phyloP scores from a whole-genome alignment of 768 basidiomycete genomes.

The Tubosaeta sp. region DNA sequence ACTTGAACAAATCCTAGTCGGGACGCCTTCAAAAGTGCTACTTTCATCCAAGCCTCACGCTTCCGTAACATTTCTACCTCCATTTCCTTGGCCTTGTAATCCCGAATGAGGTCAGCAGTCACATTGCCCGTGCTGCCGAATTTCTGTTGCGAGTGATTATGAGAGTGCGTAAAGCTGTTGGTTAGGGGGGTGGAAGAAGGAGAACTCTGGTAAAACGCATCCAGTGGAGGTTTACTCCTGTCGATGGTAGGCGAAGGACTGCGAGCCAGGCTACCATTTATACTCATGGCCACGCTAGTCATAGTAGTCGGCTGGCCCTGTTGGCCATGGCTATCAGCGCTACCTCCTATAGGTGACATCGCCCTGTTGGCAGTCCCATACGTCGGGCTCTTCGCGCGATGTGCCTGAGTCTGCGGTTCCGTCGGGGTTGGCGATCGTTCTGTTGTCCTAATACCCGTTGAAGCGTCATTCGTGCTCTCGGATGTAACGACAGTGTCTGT shows the following conservation, averaged over 20 bases:
- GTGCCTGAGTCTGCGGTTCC: constrained; percentile 32
- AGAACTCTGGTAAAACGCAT: constrained; percentile 52
- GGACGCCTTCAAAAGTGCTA: constrained; percentile 69
- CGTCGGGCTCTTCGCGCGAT: constrained; percentile 57
- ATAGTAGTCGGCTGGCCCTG: constrained; percentile 41
- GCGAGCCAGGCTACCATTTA: constrained; percentile 46
- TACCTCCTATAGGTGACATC: constrained; percentile 52
- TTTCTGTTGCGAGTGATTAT: constrained; percentile 32
- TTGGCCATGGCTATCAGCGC: constrained; percentile 20
- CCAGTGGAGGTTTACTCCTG: constrained; percentile 51
- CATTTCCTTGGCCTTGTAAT: constrained; percentile 76
- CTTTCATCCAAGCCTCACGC: constrained; percentile 83
- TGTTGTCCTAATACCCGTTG: constrained; percentile 27
- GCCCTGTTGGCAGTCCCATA: constrained; percentile 44
- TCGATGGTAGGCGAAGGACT: constrained; percentile 59
- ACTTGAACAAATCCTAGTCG: constrained; percentile 73
- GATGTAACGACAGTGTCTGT: constrained; percentile 44
- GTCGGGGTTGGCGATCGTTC: constrained; percentile 55
- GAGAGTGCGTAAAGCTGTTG: constrained; percentile 47
- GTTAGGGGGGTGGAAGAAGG: constrained; percentile 39
- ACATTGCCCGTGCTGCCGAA: constrained; percentile 62
- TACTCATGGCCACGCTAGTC: constrained; percentile 48
- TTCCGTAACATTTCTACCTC: constrained; percentile 75
- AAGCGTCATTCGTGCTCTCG: constrained; percentile 35
- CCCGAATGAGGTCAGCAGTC: constrained; percentile 70